Evolutionary conservation across 257 asterid genomes (phyloP).

Genomic region (Primulina huaijiensis): DNA sequence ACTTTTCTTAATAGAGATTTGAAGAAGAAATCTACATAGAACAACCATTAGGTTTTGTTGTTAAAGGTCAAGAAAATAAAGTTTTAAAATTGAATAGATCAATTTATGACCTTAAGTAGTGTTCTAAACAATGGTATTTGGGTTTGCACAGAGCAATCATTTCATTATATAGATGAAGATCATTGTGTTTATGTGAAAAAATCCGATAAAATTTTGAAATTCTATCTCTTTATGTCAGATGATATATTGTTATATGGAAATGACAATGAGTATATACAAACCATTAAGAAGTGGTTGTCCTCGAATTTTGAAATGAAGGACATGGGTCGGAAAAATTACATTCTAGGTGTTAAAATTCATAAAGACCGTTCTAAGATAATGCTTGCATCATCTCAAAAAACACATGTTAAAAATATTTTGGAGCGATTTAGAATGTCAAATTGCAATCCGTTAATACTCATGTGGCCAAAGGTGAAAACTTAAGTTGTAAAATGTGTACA

Average conservation of each 20-base stretch:
- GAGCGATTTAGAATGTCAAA: not conserved
- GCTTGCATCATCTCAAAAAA: not conserved
- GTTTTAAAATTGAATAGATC: not conserved
- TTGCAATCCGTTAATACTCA: not conserved
- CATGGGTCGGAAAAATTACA: not conserved
- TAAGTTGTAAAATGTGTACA: too few species aligned
- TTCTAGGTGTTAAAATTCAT: too few species aligned
- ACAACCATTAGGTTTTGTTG: not conserved
- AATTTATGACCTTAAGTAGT: not conserved
- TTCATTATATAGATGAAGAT: too few species aligned
- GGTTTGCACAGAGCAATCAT: not conserved
- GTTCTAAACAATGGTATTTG: not conserved
- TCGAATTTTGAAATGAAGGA: not conserved
- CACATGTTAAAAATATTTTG: not conserved
- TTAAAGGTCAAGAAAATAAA: too few species aligned
- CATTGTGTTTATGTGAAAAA: not conserved
- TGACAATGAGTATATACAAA: too few species aligned
- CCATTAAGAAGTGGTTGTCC: not conserved
- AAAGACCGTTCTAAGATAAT: not conserved
- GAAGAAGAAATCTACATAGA: too few species aligned
- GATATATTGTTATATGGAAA: too few species aligned
- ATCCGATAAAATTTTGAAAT: not conserved
- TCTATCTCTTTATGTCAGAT: too few species aligned
- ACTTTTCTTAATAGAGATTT: not conserved
- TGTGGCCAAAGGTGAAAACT: not conserved